Conservation (phyloP, 495 filamentous ascomycete genomes). For the Neurospora sp. region DNA sequence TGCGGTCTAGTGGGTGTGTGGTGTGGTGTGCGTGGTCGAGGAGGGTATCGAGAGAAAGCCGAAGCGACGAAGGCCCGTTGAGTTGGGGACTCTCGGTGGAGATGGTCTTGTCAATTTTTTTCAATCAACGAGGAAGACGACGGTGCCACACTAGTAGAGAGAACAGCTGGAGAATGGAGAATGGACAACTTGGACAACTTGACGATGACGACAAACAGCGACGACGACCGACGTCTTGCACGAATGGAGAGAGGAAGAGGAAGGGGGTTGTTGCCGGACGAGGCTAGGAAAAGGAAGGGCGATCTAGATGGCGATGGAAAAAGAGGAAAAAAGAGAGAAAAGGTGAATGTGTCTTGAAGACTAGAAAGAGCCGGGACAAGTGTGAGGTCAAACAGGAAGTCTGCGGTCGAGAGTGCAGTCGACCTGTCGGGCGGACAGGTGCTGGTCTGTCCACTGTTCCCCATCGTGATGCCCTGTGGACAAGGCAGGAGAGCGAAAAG, state of each 20-base stretch:
- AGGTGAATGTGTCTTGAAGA: constrained; percentile 17
- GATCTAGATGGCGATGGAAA: constrained; percentile 24
- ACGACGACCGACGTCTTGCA: constrained; percentile 22
- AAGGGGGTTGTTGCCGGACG: constrained; percentile 5
- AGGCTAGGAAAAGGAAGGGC: constrained; percentile 31
- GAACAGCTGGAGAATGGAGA: neutral
- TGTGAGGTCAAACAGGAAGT: neutral
- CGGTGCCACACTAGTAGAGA: neutral
- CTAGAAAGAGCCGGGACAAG: constrained; percentile 1
- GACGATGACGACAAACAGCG: constrained; percentile 14
- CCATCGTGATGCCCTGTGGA: too few species aligned
- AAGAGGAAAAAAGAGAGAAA: constrained; percentile 22
- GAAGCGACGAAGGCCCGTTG: neutral
- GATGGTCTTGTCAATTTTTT: constrained; percentile 1
- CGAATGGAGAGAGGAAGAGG: constrained; percentile 29
- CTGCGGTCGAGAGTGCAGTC: neutral
- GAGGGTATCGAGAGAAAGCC: constrained; percentile 1
- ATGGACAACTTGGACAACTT: constrained; percentile 1
- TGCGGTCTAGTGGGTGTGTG: constrained; percentile 12
- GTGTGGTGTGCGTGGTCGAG: neutral
- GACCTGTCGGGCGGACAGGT: neutral
- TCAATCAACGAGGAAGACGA: constrained; percentile 18
- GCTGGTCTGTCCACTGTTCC: too few species aligned
- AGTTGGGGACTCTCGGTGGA: constrained; percentile 1
- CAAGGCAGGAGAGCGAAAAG: neutral